Conservation (phyloP, 2,329 filamentous ascomycete species). For the Aspergillus quadricinctus region DNA sequence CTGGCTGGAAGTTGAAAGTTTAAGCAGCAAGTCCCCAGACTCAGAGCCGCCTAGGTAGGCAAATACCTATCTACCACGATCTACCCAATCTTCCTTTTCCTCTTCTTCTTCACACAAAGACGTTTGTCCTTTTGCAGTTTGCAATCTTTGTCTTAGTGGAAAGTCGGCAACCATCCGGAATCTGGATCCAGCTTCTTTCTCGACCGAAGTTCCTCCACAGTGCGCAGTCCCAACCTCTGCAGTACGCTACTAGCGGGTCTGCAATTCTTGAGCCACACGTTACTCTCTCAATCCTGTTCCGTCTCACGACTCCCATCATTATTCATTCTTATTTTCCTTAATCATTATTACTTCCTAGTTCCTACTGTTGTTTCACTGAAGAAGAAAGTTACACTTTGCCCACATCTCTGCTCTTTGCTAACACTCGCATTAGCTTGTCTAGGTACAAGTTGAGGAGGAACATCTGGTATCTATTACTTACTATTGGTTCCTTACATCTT, state of each 20-base stretch:
- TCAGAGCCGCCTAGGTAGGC: not conserved
- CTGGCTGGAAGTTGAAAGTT: not conserved
- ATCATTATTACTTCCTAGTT: constrained; percentile 8
- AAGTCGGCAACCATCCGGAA: not conserved
- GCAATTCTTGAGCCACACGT: constrained; percentile 21
- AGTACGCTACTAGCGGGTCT: constrained; percentile 22
- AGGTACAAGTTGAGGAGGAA: not conserved
- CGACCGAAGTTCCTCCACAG: too few species aligned
- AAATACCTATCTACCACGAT: not conserved
- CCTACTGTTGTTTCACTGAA: not conserved
- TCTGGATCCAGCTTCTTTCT: not conserved
- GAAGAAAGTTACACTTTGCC: not conserved
- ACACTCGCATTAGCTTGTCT: not conserved
- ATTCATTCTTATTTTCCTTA: constrained; percentile 9
- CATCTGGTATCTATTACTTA: not conserved
- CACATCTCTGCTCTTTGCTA: constrained; percentile 5
- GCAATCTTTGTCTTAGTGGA: not conserved
- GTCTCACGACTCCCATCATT: constrained; percentile 8
- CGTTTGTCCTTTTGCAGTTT: not conserved
- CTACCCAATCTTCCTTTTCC: not conserved
- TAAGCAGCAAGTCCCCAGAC: not conserved
- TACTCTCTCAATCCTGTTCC: constrained; percentile 22
- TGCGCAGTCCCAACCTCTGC: constrained; percentile 7
- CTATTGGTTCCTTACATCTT: constrained; percentile 1
- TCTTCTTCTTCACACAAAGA: not conserved